Percentiles rank a stretch among this genome's conserved stretches.
phyloP scores from a whole-genome alignment of 2,329 filamentous ascomycete species.

The Ophiostoma novo-ulmi region DNA sequence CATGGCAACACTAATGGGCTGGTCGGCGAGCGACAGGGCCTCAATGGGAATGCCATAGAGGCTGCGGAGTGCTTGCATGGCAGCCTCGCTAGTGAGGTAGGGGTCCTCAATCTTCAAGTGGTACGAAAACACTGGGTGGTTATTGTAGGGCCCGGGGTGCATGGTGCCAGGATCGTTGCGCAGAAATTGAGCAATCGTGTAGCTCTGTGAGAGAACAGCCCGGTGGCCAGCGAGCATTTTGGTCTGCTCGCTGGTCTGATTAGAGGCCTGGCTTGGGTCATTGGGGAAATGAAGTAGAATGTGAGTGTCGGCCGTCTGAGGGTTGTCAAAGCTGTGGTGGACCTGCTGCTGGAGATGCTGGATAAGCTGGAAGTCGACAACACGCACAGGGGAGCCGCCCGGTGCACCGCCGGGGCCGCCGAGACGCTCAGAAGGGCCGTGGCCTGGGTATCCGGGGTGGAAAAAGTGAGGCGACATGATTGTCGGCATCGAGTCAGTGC shows the following conservation, averaged over 20 bases:
- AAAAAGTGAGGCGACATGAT: constrained; percentile 23
- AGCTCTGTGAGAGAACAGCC: constrained; percentile 27
- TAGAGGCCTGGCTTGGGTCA: not conserved
- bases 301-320: constrained; percentile 26
- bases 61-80: constrained; percentile 25
- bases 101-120: constrained; percentile 25
- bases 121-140: constrained; percentile 16
- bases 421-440: constrained; percentile 1
- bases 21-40: not conserved
- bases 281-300: constrained; percentile 24
- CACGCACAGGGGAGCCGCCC: not conserved
- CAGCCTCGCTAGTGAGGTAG: constrained; percentile 22
- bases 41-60: constrained; percentile 27
- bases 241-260: constrained; percentile 3
- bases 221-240: constrained; percentile 28
- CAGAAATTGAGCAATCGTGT: constrained; percentile 24
- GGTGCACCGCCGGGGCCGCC: constrained; percentile 3
- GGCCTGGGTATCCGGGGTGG: constrained; percentile 18
- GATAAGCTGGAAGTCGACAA: constrained; percentile 22
- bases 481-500: constrained; percentile 15
- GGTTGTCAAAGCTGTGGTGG: constrained; percentile 22
- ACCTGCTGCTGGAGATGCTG: constrained; percentile 24
- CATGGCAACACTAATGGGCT: constrained; percentile 17
- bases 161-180: constrained; percentile 14
- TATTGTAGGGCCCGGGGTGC: constrained; percentile 23